Conservation (phyloP, 805 yeast species). For the Komagataella pastoris region DNA sequence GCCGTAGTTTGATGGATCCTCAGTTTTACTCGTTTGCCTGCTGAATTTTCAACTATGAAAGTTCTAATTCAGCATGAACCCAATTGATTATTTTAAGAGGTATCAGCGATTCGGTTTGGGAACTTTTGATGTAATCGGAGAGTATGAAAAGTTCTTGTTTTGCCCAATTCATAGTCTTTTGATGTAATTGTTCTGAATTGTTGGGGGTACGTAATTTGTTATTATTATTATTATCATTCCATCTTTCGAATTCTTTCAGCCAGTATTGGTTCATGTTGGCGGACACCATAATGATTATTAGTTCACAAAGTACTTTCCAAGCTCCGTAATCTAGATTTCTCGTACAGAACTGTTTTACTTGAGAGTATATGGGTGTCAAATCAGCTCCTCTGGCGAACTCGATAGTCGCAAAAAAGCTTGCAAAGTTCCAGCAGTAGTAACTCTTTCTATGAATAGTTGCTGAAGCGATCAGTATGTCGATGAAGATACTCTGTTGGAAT, state of each 20-base stretch:
- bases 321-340: slow-evolving; percentile 7
- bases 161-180: background rate
- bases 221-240: background rate
- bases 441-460: slow-evolving; percentile 27
- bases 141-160: background rate
- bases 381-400: slow-evolving; percentile 1
- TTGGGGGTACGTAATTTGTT: background rate
- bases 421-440: slow-evolving; percentile 33
- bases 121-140: background rate
- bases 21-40: no score
- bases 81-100: background rate
- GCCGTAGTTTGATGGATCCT: background rate
- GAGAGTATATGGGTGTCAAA: background rate
- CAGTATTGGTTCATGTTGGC: background rate
- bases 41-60: background rate
- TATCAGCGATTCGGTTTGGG: background rate
- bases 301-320: background rate
- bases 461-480: slow-evolving; percentile 17
- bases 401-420: slow-evolving; percentile 14
- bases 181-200: background rate
- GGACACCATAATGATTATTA: background rate
- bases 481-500: background rate
- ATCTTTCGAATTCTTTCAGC: background rate
- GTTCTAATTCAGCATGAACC: background rate
- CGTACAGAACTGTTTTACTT: slow-evolving; percentile 4